Percentiles rank a stretch among this genome's conserved stretches.
Conservation (phyloP, 345 rosid species). For the Arabis hirsuta region DNA sequence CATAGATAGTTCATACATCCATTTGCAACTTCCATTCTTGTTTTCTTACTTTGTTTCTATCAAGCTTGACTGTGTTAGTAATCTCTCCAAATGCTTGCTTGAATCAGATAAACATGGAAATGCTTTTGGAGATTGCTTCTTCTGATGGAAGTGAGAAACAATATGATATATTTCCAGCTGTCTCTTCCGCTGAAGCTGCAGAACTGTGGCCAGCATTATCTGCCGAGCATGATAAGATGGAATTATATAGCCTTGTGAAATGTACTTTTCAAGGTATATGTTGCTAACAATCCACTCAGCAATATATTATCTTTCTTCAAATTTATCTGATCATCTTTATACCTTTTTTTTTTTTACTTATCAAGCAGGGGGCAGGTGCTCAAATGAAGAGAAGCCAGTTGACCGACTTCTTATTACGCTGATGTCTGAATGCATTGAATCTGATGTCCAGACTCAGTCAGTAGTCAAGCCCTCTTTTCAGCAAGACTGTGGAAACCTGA, state of each 20-base stretch:
- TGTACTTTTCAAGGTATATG: conserved; percentile 78
- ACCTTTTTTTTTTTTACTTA: conserved; percentile 24
- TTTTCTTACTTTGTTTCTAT: conserved; percentile 17
- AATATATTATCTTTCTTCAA: conserved; percentile 11
- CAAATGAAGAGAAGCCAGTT: conserved; percentile 73
- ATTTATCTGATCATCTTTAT: conserved; percentile 29
- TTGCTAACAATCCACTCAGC: conserved; percentile 21
- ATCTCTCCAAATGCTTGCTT: conserved; percentile 38
- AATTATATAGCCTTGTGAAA: conserved; percentile 55
- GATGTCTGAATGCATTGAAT: conserved; percentile 67
- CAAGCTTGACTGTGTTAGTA: conserved; percentile 15
- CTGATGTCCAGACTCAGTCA: conserved; percentile 58
- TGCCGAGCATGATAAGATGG: conserved; percentile 42
- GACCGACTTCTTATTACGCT: conserved; percentile 67
- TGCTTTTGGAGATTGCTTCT: conserved; percentile 75
- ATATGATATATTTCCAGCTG: conserved; percentile 49
- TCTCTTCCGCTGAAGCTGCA: conserved; percentile 55
- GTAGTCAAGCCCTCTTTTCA: conserved; percentile 46
- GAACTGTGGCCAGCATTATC: conserved; percentile 61
- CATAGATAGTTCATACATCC: neutral
- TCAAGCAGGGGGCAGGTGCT: conserved; percentile 63
- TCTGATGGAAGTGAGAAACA: conserved; percentile 63
- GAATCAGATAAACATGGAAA: conserved; percentile 59
- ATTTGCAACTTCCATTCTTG: conserved; percentile 1
- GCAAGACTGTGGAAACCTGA: conserved; percentile 59